Conservation (phyloP, 1,284 basidiomycete genomes). For the Takashimella tepidaria region DNA sequence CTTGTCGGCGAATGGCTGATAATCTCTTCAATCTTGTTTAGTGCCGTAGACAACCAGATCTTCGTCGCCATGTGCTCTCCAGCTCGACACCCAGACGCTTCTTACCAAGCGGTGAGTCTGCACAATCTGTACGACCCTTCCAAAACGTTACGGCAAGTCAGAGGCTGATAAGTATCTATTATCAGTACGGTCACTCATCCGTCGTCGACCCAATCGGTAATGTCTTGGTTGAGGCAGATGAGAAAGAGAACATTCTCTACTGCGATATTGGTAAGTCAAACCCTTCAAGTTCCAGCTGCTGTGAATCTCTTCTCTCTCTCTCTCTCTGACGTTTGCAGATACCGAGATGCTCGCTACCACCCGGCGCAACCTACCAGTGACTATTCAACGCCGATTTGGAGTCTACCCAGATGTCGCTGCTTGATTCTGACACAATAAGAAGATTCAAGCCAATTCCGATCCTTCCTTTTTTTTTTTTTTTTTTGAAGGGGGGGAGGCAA, state of each 20-base stretch:
- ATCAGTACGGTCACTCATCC: conserved; percentile 83
- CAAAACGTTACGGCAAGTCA: not conserved
- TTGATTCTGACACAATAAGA: not conserved
- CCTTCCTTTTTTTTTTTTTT: too few relatives aligned
- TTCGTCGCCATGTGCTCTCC: conserved; percentile 95
- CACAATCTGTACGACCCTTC: conserved; percentile 6
- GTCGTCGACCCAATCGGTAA: conserved; percentile 84
- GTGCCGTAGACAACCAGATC: conserved; percentile 93
- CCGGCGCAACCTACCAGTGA: conserved; percentile 78
- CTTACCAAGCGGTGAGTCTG: conserved; percentile 73
- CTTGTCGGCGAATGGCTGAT: not conserved
- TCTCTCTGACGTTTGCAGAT: conserved; percentile 54
- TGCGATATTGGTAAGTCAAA: conserved; percentile 74
- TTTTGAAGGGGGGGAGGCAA: too few relatives aligned
- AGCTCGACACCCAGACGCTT: conserved; percentile 73
- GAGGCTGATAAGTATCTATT: conserved; percentile 2
- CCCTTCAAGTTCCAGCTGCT: not conserved
- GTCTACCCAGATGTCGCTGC: conserved; percentile 70
- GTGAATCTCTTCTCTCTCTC: not conserved
- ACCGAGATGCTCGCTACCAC: conserved; percentile 63
- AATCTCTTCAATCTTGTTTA: too few relatives aligned
- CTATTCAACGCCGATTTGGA: conserved; percentile 81
- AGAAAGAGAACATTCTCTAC: conserved; percentile 75
- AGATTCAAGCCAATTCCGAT: too few relatives aligned
- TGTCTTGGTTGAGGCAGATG: conserved; percentile 69